Conservation (phyloP, 768 basidiomycete species). For the Trametes cingulata region DNA sequence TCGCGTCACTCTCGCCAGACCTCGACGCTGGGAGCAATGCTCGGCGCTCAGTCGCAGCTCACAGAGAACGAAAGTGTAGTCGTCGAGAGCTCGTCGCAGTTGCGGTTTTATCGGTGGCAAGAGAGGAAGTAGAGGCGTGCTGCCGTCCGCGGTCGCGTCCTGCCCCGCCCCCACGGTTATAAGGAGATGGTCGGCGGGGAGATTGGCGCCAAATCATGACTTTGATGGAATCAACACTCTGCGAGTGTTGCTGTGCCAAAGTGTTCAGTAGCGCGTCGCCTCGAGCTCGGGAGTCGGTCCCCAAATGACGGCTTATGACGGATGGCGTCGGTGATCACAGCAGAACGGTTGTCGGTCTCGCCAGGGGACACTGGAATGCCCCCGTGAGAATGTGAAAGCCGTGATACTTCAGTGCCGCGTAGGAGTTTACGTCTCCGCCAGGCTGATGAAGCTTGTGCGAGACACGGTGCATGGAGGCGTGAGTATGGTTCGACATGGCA, state of each 20-base stretch:
- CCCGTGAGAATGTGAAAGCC: too few species aligned
- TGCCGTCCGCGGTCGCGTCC: slow-evolving; percentile 11
- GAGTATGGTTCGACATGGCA: too few species aligned
- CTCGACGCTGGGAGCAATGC: not conserved
- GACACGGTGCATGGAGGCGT: too few species aligned
- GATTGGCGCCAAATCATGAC: slow-evolving; percentile 20
- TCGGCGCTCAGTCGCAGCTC: not conserved
- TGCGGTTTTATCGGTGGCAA: not conserved
- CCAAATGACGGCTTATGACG: too few species aligned
- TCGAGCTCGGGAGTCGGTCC: not conserved
- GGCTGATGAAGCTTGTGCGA: too few species aligned
- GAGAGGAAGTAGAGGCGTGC: slow-evolving; percentile 7
- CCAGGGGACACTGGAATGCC: too few species aligned
- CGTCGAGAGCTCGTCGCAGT: not conserved
- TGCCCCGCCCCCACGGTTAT: slow-evolving; percentile 15
- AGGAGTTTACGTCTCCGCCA: too few species aligned
- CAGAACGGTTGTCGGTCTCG: not conserved
- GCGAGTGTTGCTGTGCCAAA: not conserved
- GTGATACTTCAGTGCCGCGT: too few species aligned
- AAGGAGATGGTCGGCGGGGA: slow-evolving; percentile 17
- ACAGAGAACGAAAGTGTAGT: not conserved
- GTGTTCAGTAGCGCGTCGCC: not conserved
- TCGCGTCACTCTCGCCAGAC: not conserved
- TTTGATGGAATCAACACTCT: slow-evolving; percentile 19
- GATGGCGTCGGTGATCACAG: too few species aligned